These are phyloP conservation scores for Chlorella variabilis DNA, from an alignment of 163 green algal genomes.

Conservation along the genomic window DNA sequence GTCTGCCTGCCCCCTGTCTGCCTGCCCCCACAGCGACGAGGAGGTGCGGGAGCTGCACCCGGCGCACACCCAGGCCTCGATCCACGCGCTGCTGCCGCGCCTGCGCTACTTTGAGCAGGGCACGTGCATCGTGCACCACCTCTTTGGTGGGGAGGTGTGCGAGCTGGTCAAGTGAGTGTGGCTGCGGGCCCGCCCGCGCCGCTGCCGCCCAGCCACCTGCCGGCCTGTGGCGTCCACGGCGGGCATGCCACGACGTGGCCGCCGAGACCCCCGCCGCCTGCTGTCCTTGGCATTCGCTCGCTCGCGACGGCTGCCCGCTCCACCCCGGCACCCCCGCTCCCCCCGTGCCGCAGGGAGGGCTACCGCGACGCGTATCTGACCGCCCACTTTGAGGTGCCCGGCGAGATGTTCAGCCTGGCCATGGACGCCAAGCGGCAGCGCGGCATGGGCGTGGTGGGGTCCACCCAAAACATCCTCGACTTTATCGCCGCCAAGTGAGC, in stretches of 20 bases:
- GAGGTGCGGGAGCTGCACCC: conserved; percentile 76
- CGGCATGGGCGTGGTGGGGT: conserved; percentile 94
- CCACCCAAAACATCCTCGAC: conserved; percentile 97
- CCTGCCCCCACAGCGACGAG: conserved; percentile 60
- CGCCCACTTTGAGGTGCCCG: conserved; percentile 98
- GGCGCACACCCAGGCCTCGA: conserved; percentile 69
- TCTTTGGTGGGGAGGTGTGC: conserved; percentile 92
- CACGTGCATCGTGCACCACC: conserved; percentile 98
- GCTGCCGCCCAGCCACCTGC: neutral
- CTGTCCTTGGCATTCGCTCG: too few relatives aligned
- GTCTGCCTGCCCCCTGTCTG: neutral
- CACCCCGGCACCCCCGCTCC: neutral
- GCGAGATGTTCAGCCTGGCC: conserved; percentile 96
- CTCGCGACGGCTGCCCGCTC: too few relatives aligned
- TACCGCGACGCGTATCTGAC: conserved; percentile 96
- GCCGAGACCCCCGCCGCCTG: too few relatives aligned
- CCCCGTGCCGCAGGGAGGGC: conserved; percentile 32
- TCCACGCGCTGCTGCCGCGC: conserved; percentile 80
- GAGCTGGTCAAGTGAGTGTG: conserved; percentile 48
- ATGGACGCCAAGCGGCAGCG: conserved; percentile 81
- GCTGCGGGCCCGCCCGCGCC: conserved; percentile 34
- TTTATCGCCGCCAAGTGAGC: conserved; percentile 87
- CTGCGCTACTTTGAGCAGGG: conserved; percentile 92
- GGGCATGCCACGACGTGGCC: too few relatives aligned
- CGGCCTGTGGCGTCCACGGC: too few relatives aligned